These are phyloP conservation scores for Alternaria ethzedia DNA, from an alignment of 2,329 filamentous ascomycete genomes.

Conservation along the genomic window DNA sequence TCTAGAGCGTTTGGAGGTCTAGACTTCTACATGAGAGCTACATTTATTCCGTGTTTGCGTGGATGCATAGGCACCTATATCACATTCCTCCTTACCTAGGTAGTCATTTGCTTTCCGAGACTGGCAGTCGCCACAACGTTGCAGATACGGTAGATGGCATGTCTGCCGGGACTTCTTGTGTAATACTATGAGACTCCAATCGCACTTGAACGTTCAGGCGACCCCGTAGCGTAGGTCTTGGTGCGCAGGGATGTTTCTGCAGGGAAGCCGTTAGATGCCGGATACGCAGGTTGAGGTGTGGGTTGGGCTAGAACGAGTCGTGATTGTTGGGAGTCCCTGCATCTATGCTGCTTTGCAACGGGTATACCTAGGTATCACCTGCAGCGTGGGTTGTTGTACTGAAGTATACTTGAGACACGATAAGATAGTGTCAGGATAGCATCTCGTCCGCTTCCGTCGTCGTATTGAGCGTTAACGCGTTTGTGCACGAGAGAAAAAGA, in stretches of 20 bases:
- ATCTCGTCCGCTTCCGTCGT: background rate
- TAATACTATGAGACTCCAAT: background rate
- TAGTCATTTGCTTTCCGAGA: too few relatives aligned
- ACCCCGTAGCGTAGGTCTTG: too few relatives aligned
- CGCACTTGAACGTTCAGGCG: too few relatives aligned
- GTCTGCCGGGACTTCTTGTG: background rate
- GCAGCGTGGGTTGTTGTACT: background rate
- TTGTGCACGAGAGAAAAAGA: background rate
- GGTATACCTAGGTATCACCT: too few relatives aligned
- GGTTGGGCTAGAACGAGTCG: constrained; percentile 5
- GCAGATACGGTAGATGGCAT: background rate
- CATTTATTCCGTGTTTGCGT: too few relatives aligned
- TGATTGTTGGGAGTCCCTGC: background rate
- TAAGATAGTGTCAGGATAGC: background rate
- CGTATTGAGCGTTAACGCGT: background rate
- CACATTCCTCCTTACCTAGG: too few relatives aligned
- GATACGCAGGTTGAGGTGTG: constrained; percentile 8
- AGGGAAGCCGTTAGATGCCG: background rate
- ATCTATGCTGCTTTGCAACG: background rate
- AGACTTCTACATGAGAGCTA: too few relatives aligned
- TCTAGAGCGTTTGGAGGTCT: too few relatives aligned
- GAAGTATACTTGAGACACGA: background rate
- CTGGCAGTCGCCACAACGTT: too few relatives aligned
- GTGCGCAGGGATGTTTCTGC: background rate
- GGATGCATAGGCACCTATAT: too few relatives aligned